These are phyloP conservation scores for Craterostigma plantagineum DNA, from an alignment of 257 asterid species.

Conservation along the genomic window DNA sequence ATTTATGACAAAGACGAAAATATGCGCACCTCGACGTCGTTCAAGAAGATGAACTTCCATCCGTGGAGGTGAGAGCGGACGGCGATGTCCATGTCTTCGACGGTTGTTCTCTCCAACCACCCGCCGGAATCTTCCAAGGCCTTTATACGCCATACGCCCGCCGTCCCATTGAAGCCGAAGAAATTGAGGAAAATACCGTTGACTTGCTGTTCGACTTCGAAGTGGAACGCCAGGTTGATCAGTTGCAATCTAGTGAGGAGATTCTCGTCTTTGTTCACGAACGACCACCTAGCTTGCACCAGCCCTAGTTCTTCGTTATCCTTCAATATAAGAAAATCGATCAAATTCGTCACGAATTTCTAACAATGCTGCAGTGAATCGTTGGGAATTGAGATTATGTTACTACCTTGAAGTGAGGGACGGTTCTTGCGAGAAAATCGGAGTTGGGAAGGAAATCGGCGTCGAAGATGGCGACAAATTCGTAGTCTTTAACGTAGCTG, in stretches of 20 bases:
- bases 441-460: slow-evolving; percentile 47
- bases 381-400: too few relatives aligned
- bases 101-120: slow-evolving; percentile 56
- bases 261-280: slow-evolving; percentile 51
- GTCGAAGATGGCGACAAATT: slow-evolving; percentile 42
- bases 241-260: slow-evolving; percentile 43
- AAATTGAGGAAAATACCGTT: slow-evolving; percentile 40
- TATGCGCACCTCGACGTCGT: slow-evolving; percentile 51
- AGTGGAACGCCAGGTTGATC: slow-evolving; percentile 44
- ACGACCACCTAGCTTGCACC: slow-evolving; percentile 65
- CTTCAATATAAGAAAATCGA: slow-evolving; percentile 12
- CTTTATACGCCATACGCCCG: slow-evolving; percentile 57
- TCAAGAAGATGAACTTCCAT: slow-evolving; percentile 49
- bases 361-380: too few relatives aligned
- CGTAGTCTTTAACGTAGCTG: slow-evolving; percentile 42
- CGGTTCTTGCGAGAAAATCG: slow-evolving; percentile 29
- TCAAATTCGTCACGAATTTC: too few relatives aligned
- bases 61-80: slow-evolving; percentile 61
- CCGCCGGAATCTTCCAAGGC: slow-evolving; percentile 62
- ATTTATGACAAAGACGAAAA: too few relatives aligned
- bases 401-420: slow-evolving; percentile 41
- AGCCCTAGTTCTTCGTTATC: slow-evolving; percentile 49
- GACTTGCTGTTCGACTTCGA: slow-evolving; percentile 59
- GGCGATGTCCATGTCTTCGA: slow-evolving; percentile 65
- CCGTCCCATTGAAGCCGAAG: slow-evolving; percentile 60